These are phyloP conservation scores for Botrytis fragariae DNA, from an alignment of 2,329 filamentous ascomycete genomes.

Conservation along the genomic window DNA sequence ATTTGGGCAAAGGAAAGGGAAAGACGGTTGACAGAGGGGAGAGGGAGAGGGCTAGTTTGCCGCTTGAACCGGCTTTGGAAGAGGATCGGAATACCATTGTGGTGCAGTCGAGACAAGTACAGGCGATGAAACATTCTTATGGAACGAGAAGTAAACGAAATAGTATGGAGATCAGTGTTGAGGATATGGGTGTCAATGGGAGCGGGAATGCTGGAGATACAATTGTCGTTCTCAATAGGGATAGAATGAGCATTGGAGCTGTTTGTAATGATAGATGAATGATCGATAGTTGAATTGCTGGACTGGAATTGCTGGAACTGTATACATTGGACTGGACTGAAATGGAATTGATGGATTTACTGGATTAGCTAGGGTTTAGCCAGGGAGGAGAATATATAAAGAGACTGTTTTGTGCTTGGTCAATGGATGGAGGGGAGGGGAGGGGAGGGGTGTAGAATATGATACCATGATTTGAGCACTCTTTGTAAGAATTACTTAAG, in stretches of 20 bases:
- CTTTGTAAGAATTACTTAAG: neutral
- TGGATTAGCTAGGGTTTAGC: neutral
- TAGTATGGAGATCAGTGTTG: neutral
- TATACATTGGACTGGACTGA: neutral
- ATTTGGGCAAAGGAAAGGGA: neutral
- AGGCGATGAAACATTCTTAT: conserved; percentile 8
- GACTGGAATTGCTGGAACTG: neutral
- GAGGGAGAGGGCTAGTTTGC: neutral
- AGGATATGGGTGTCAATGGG: neutral
- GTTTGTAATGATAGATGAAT: conserved; percentile 20
- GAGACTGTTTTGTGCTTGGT: neutral
- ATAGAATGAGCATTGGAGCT: conserved; percentile 17
- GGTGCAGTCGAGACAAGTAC: neutral
- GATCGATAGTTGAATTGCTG: neutral
- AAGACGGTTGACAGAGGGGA: conserved; percentile 1
- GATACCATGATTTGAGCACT: neutral
- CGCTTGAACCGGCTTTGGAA: neutral
- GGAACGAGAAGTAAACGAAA: conserved; percentile 12
- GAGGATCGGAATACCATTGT: neutral
- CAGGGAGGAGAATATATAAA: neutral
- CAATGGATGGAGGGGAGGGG: neutral
- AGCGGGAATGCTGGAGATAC: neutral
- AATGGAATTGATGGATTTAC: neutral
- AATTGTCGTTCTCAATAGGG: neutral
- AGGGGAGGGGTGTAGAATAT: neutral